These are phyloP conservation scores for Stereum hirsutum DNA, from an alignment of 1,284 basidiomycete genomes.

Conservation along the genomic window DNA sequence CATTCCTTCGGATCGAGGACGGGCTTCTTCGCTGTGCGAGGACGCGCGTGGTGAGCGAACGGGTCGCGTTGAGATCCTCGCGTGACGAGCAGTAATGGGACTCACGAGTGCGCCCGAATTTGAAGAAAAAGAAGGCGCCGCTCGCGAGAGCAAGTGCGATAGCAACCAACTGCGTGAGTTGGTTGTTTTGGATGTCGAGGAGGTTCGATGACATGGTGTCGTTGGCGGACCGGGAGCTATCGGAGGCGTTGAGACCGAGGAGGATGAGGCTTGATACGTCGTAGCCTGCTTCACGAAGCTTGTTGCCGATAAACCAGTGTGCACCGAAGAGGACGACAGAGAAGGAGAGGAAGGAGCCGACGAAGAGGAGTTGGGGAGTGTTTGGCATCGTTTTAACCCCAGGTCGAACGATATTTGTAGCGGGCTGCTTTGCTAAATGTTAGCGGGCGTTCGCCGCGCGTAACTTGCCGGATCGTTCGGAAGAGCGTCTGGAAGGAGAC, in stretches of 20 bases:
- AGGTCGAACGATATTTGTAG: too few species aligned
- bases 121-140: conserved; percentile 30
- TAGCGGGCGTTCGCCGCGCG: too few species aligned
- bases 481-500: too few species aligned
- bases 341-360: conserved; percentile 38
- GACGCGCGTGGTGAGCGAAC: conserved; percentile 3
- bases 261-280: conserved; percentile 52
- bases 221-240: conserved; percentile 14
- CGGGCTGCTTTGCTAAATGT: too few species aligned
- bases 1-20: conserved; percentile 71
- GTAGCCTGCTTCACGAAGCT: conserved; percentile 46
- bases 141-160: conserved; percentile 27
- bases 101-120: conserved; percentile 29
- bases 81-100: conserved; percentile 2
- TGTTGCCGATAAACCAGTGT: conserved; percentile 29
- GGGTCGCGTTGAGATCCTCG: too few species aligned
- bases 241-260: conserved; percentile 38
- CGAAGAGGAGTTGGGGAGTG: conserved; percentile 39
- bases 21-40: conserved; percentile 41
- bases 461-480: too few species aligned
- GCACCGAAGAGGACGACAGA: conserved; percentile 36
- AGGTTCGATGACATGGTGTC: conserved; percentile 5
- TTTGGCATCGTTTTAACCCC: conserved; percentile 26
- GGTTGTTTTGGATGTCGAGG: conserved; percentile 12
- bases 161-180: conserved; percentile 24